Evolutionary conservation across 2,329 filamentous ascomycete genomes (phyloP).

Genomic region (Trichophyton rubrum): DNA sequence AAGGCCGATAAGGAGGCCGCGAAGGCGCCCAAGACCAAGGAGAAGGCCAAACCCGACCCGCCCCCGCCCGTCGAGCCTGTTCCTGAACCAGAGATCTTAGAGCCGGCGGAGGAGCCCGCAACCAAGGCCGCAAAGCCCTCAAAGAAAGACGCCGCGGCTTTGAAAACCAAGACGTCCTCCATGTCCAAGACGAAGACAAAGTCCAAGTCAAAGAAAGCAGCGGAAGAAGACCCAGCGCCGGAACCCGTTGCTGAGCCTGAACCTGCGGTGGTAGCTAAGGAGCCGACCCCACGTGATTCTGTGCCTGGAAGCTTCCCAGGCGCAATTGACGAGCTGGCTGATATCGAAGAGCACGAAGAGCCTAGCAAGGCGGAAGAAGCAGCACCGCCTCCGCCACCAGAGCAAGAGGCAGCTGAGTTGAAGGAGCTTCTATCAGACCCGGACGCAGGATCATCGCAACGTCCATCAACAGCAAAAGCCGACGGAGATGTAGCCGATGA

Average conservation of each 20-base stretch:
- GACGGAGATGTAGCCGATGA: slow-evolving; percentile 32
- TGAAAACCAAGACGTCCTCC: slow-evolving; percentile 18
- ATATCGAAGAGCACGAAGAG: slow-evolving; percentile 29
- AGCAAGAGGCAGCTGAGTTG: neutral
- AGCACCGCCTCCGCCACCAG: slow-evolving; percentile 16
- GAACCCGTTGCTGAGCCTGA: neutral
- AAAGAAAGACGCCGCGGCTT: slow-evolving; percentile 20
- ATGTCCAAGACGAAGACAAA: slow-evolving; percentile 4
- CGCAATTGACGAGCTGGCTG: slow-evolving; percentile 30
- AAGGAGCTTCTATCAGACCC: slow-evolving; percentile 30
- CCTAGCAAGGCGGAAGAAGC: slow-evolving; percentile 19
- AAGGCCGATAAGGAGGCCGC: slow-evolving; percentile 30
- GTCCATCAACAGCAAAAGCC: slow-evolving; percentile 16
- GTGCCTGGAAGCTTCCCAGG: slow-evolving; percentile 47
- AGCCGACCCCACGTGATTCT: slow-evolving; percentile 23
- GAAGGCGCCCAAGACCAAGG: slow-evolving; percentile 25
- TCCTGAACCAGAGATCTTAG: slow-evolving; percentile 6
- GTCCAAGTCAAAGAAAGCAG: neutral
- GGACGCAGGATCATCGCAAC: neutral
- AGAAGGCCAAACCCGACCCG: slow-evolving; percentile 22
- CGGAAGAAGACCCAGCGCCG: neutral
- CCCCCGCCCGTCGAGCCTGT: slow-evolving; percentile 20
- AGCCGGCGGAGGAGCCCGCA: slow-evolving; percentile 13
- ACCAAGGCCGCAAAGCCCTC: slow-evolving; percentile 14
- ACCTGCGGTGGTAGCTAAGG: slow-evolving; percentile 10